Base-by-base conservation (phyloP, 768 basidiomycete genomes). In the Termitomyces eurrhizus region DNA sequence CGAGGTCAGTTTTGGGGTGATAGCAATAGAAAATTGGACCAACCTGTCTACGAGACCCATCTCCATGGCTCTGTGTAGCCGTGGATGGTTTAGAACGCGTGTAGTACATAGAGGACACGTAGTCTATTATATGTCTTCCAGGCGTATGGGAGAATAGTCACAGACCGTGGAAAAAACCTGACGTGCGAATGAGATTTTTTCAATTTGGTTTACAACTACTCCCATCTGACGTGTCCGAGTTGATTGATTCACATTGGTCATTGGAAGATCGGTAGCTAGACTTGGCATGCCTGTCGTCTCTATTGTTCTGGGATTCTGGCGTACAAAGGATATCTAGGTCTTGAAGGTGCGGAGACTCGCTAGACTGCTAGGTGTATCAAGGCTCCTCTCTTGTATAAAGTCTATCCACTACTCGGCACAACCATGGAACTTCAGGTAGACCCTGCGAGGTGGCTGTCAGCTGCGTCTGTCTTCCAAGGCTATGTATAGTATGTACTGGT, bases 141-240 rank as follows among this genome's bases (percentile, higher is more conserved):
- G 14, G 21, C 16, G 8, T 49, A 45, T 57, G 56, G 33, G 56
- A 57, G 56, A 57, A 57, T 8, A 48, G 44, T 45, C 44, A 57
- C 56, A 24, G 26, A 26, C 37, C 56, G 56, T 57, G 56, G 56
- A 57, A 57, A 48, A 57, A 37, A 24, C 37, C 52, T 35, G 33
- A 16, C 33, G 18, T 9, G n/a, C 44, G 21, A 56, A 45, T 48
- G 12, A 48, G 26, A 57, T 37, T 13, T 21, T 33, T 21, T 18
- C 29, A 7, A 57, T 46, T 57, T 57, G 21, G 21, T 57, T 24
- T 24, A 44, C 41, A 29, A 11, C 7, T 21, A 6, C 37, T 33
- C 21, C 29, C 36, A 16, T 24, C 41, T 42, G n/a, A 41, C 35
- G 39, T 54, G 26, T 42, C 18, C 26, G 53, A 26, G 18, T 29